Base-by-base conservation (phyloP, 2,329 filamentous ascomycete species). In the Xylaria arbuscula region DNA sequence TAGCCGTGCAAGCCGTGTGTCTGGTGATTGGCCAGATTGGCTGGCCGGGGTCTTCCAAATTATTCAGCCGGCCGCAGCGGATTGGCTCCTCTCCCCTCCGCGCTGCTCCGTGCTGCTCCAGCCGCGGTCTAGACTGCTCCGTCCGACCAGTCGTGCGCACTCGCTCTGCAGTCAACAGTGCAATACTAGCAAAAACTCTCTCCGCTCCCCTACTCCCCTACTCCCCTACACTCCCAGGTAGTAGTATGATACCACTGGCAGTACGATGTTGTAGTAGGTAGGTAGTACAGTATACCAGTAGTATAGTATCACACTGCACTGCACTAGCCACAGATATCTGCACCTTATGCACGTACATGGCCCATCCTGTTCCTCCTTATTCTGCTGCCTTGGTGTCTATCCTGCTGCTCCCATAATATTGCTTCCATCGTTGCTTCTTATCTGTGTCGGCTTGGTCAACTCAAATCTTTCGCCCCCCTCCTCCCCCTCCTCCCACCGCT, bases 31-130 rank as follows among this genome's bases (percentile, higher is more conserved):
- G 69, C n/a, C 50, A 9, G 36, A 11, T 13, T 6, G 13, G 32
- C 55, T 60, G 50, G 51, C 68, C 50, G 55, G 64, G 62, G 62
- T 50, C 56, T 69, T 66, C 59, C 66, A 72, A 68, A 71, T 68
- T 71, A 68, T 68, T 68, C 66, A 71, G 69, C 70, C 68, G 69
- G 70, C 59, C 62, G 57, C 67, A 45, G 66, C 47, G 53, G 62
- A 72, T 72, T 72, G 70, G 70, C 63, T 64, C 56, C n/a, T 36
- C 38, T 54, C 40, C 15, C 22, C 60, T 48, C 65, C 45, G 55
- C 38, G 55, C 62, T 67, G 59, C 62, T 59, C 64, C 61, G 58
- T 67, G 24, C 38, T 59, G 50, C 51, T 61, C 57, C 50, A 55
- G 67, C 58, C 36, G 48, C 50, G 68, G 68, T 70, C 68, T 70